A percentile compares a stretch with the other conserved stretches of the same genome.
These are phyloP conservation scores for Penicillium sp. DNA, from an alignment of 2,329 filamentous ascomycete species.

Conservation along the genomic window DNA sequence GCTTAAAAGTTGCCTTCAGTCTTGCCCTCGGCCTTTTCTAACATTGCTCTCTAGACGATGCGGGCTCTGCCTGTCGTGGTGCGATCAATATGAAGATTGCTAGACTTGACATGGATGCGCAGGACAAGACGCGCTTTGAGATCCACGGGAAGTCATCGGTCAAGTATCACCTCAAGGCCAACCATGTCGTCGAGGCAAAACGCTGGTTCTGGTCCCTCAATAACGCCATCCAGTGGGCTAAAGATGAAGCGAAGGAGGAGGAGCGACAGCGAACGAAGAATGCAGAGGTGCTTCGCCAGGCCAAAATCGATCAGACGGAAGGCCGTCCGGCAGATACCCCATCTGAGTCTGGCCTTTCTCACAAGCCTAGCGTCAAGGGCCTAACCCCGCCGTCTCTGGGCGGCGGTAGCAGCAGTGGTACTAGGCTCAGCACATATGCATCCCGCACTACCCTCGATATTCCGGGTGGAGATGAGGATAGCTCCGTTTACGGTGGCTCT, in stretches of 20 bases:
- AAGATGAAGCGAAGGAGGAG: slow-evolving; percentile 93
- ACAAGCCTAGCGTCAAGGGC: slow-evolving; percentile 38
- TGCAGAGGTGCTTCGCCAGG: slow-evolving; percentile 72
- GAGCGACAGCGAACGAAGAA: slow-evolving; percentile 72
- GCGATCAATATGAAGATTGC: slow-evolving; percentile 99
- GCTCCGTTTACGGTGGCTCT: slow-evolving; percentile 49
- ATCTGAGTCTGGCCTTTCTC: slow-evolving; percentile 38
- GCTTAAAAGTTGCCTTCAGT: not conserved
- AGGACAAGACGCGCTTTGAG: slow-evolving; percentile 97
- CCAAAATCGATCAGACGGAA: slow-evolving; percentile 70
- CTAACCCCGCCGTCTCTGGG: slow-evolving; percentile 38
- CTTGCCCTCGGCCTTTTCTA: slow-evolving; percentile 1
- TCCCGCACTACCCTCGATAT: slow-evolving; percentile 51
- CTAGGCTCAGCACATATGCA: slow-evolving; percentile 51
- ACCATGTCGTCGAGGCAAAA: slow-evolving; percentile 97
- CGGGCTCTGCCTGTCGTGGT: slow-evolving; percentile 90
- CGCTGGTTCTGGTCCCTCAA: slow-evolving; percentile 99
- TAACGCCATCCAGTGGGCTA: slow-evolving; percentile 97
- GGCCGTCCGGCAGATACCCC: slow-evolving; percentile 49
- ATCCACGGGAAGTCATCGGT: slow-evolving; percentile 98
- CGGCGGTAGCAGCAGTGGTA: slow-evolving; percentile 40
- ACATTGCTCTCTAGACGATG: slow-evolving; percentile 62
- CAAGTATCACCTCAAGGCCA: slow-evolving; percentile 96
- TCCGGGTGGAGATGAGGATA: slow-evolving; percentile 54
- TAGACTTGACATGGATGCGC: slow-evolving; percentile 88